A percentile compares a stretch with the other conserved stretches of the same genome.
Evolutionary conservation across 805 yeast genomes (phyloP).

Genomic region (Millerago galiae): DNA sequence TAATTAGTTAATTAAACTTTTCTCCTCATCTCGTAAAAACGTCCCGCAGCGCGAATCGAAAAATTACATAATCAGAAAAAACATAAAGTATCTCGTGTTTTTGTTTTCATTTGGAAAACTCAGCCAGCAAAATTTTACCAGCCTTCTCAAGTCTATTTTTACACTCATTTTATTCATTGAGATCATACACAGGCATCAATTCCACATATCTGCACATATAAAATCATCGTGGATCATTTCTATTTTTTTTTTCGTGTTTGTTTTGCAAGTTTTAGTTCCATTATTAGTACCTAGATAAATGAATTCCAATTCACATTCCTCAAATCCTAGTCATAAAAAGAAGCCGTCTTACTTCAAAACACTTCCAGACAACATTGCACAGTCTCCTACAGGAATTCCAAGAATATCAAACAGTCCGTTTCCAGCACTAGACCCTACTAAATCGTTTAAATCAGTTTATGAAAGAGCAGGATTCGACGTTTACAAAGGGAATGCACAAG

Average conservation of each 20-base stretch:
- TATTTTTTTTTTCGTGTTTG: too few species aligned
- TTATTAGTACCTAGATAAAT: background rate
- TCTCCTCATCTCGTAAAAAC: too few species aligned
- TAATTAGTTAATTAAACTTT: too few species aligned
- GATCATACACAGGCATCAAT: too few species aligned
- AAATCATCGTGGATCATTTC: too few species aligned
- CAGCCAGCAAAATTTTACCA: too few species aligned
- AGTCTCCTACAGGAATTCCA: constrained; percentile 20
- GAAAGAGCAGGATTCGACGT: constrained; percentile 81
- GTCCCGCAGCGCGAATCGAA: too few species aligned
- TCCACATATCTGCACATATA: background rate
- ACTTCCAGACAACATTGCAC: constrained; percentile 20
- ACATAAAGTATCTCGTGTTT: too few species aligned
- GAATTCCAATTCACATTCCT: background rate
- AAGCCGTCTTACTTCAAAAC: constrained; percentile 23
- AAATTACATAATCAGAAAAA: too few species aligned
- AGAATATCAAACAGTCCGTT: constrained; percentile 40
- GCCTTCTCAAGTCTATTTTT: too few species aligned
- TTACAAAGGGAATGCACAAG: constrained; percentile 23
- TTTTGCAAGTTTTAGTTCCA: background rate
- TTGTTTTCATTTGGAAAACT: too few species aligned
- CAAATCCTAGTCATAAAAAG: constrained; percentile 2
- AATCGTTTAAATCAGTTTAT: constrained; percentile 60
- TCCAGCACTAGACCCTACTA: constrained; percentile 63
- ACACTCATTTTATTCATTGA: too few species aligned